Base-by-base conservation (phyloP, 208 protist species). In the Crithidia thermophila region DNA sequence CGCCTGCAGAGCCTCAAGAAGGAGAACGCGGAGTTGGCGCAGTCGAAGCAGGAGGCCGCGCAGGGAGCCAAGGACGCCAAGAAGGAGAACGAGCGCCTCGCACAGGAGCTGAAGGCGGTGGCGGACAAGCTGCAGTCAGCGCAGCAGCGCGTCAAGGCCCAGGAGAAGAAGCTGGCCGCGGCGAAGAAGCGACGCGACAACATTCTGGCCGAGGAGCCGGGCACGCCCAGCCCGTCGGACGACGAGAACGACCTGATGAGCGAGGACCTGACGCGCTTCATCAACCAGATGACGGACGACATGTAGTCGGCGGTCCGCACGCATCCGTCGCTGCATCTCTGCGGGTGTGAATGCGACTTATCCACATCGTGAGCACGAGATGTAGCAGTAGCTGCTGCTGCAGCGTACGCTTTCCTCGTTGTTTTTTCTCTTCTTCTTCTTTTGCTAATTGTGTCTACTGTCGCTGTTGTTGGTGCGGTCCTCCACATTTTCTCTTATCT, bases 1-100 rank as follows among this genome's bases (percentile, higher is more conserved):
- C 74, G 77, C 39, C 72, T 96, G 46, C 84, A 88, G 56, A 72
- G 78, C 1, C 71, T 94, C 45, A 85, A 84, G 72, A 66, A 85
- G 50, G 84, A 92, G 36, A 83, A 75, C 60, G 72, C 62, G 25
- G 75, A 83, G 62, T 69, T 93, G 18, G n/a, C 50, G 21, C 72
- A 81, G 52, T 68, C 84, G 61, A 85, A 84, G 72, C 82, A 93
- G 67, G 59, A 82, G 39, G 62, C 87, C n/a, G 77, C 65, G 16
- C 79, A 91, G 47, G 74, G 78, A 1, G 81, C 63, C 14, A 91
- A 88, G 59, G 85, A 93, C 3, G 39, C 81, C 2, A 89, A 88
- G 74, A 91, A 84, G 65, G 53, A 59, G 25, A 58, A 64, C 21
- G 83, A 90, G 27, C 85, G 84, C 46, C 53, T 87, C 28, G 57